Percentiles rank a stretch among this genome's conserved stretches.
These are phyloP conservation scores for Psilocybe sp. DNA, from an alignment of 768 basidiomycete genomes.

Conservation along the genomic window DNA sequence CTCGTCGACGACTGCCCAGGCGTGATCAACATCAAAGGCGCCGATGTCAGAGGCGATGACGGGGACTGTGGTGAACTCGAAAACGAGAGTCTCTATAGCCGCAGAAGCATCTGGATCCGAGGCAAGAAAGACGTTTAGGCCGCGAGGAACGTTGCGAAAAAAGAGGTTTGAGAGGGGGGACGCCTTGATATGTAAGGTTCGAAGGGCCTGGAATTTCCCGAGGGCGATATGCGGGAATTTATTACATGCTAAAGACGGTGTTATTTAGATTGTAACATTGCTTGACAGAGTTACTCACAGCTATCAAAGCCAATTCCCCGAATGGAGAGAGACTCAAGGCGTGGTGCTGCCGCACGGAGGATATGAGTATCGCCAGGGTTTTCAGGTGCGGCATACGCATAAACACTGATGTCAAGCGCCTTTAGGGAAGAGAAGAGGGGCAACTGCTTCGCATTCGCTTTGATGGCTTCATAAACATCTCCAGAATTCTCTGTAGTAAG, in stretches of 20 bases:
- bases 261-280: neutral
- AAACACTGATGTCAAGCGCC: constrained; percentile 1
- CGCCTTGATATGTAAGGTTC: no score
- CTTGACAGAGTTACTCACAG: neutral
- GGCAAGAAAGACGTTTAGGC: no score
- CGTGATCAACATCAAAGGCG: no score
- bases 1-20: no score
- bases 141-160: no score
- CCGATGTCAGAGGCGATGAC: no score
- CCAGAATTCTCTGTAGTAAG: constrained; percentile 6
- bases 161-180: no score
- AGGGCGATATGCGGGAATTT: no score
- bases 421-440: neutral
- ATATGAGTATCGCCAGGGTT: constrained; percentile 2
- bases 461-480: constrained; percentile 5
- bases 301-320: constrained; percentile 3
- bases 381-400: constrained; percentile 1
- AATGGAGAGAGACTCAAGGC: constrained; percentile 5
- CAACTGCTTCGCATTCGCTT: neutral
- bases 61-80: no score
- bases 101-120: no score
- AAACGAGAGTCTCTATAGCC: no score
- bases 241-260: neutral
- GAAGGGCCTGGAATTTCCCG: no score
- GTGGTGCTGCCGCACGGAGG: constrained; percentile 3